These are phyloP conservation scores for Fusarium udum DNA, from an alignment of 2,329 filamentous ascomycete genomes.

Conservation along the genomic window DNA sequence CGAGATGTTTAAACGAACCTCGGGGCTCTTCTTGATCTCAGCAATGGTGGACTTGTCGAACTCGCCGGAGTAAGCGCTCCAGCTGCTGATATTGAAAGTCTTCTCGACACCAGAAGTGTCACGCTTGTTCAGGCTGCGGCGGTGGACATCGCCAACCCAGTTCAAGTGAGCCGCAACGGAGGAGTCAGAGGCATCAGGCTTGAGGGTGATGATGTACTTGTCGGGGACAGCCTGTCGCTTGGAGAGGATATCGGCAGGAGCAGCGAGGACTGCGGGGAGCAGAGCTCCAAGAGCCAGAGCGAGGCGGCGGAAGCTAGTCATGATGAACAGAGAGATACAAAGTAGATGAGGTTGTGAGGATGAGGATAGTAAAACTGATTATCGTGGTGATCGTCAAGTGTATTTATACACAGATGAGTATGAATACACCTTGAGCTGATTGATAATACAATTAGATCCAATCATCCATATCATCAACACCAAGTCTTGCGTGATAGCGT, in stretches of 20 bases:
- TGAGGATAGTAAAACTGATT: conserved; percentile 21
- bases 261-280: conserved; percentile 43
- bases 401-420: conserved; percentile 28
- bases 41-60: conserved; percentile 54
- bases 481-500: conserved; percentile 28
- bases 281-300: conserved; percentile 47
- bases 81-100: conserved; percentile 43
- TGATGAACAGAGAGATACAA: conserved; percentile 23
- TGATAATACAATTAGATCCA: neutral
- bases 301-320: conserved; percentile 46
- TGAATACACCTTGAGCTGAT: neutral
- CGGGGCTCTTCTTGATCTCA: conserved; percentile 52
- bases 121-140: conserved; percentile 61
- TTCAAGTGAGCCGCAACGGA: conserved; percentile 59
- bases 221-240: conserved; percentile 25
- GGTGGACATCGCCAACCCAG: conserved; percentile 60
- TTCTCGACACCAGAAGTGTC: conserved; percentile 49
- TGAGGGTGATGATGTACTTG: conserved; percentile 69
- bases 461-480: conserved; percentile 27
- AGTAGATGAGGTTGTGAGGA: conserved; percentile 6
- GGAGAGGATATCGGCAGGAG: conserved; percentile 30
- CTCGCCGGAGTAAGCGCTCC: conserved; percentile 54
- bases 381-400: neutral
- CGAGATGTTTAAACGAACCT: conserved; percentile 44
- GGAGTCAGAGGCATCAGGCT: conserved; percentile 56